Evolutionary conservation across 768 basidiomycete species (phyloP).

Genomic region (Polyporus arcularius): DNA sequence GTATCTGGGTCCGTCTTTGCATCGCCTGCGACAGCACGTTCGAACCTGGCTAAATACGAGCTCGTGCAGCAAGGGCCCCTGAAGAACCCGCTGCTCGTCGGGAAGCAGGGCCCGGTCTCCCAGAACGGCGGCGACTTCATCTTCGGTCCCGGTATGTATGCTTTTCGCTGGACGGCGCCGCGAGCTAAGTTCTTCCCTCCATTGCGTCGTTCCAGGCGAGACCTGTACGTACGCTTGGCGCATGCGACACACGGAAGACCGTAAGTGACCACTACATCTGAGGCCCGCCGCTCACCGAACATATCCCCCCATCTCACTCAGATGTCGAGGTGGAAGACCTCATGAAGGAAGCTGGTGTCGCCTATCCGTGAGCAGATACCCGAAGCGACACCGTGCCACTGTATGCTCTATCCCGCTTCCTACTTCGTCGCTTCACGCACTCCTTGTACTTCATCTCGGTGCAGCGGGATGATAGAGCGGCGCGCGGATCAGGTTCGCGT

Average conservation of each 20-base stretch:
- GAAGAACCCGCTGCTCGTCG: conserved; percentile 47
- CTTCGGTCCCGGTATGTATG: conserved; percentile 51
- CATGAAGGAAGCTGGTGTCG: conserved; percentile 45
- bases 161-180: neutral
- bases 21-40: neutral
- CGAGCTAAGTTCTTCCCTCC: neutral
- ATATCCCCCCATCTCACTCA: conserved; percentile 16
- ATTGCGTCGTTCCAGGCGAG: conserved; percentile 34
- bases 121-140: conserved; percentile 69
- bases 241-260: conserved; percentile 67
- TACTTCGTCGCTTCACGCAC: too few relatives aligned
- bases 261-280: conserved; percentile 19
- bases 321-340: conserved; percentile 53
- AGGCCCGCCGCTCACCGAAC: neutral
- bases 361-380: conserved; percentile 22
- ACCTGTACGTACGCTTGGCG: conserved; percentile 52
- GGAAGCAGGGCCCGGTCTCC: conserved; percentile 61
- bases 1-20: conserved; percentile 45
- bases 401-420: neutral
- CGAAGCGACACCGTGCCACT: neutral
- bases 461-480: too few relatives aligned
- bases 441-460: too few relatives aligned
- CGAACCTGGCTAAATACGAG: too few relatives aligned
- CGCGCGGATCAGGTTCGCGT: too few relatives aligned
- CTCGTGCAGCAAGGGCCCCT: conserved; percentile 27